These are phyloP conservation scores for Euclidium syriacum DNA, from an alignment of 345 rosid species.

Conservation along the genomic window DNA sequence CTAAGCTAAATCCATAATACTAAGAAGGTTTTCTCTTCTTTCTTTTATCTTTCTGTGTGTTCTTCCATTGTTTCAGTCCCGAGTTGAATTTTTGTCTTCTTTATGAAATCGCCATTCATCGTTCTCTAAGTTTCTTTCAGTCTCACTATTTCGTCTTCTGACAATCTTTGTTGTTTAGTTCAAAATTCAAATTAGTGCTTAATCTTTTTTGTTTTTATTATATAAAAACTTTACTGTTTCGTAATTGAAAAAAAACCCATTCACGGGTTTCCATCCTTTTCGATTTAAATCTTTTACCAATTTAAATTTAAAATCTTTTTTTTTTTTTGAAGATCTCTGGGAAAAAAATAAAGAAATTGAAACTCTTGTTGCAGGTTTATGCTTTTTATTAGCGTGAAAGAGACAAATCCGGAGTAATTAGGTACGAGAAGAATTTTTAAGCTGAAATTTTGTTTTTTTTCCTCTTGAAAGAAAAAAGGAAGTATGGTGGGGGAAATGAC, in stretches of 20 bases:
- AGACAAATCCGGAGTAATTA: slow-evolving; percentile 23
- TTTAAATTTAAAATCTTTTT: too few species aligned
- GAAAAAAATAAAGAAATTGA: background rate
- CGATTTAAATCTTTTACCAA: background rate
- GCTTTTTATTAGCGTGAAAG: background rate
- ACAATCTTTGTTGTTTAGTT: slow-evolving; percentile 16
- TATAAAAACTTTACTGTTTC: background rate
- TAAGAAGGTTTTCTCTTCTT: slow-evolving; percentile 12
- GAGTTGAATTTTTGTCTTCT: background rate
- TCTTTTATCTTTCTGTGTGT: too few species aligned
- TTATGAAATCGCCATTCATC: background rate
- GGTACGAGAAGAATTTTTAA: slow-evolving; percentile 13
- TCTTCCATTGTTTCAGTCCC: background rate
- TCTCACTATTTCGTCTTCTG: background rate
- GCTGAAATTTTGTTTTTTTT: background rate
- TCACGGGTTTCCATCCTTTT: slow-evolving; percentile 32
- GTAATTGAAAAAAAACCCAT: slow-evolving; percentile 21
- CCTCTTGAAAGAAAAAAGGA: background rate
- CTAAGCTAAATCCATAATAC: slow-evolving; percentile 2
- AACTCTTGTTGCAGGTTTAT: background rate
- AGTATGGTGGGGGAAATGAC: slow-evolving; percentile 48
- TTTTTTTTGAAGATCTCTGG: slow-evolving; percentile 2
- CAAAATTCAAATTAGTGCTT: slow-evolving; percentile 10
- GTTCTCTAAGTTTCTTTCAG: background rate
- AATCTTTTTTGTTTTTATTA: background rate